phyloP scores from a whole-genome alignment of 768 basidiomycete species.

The Suillus spraguei region DNA sequence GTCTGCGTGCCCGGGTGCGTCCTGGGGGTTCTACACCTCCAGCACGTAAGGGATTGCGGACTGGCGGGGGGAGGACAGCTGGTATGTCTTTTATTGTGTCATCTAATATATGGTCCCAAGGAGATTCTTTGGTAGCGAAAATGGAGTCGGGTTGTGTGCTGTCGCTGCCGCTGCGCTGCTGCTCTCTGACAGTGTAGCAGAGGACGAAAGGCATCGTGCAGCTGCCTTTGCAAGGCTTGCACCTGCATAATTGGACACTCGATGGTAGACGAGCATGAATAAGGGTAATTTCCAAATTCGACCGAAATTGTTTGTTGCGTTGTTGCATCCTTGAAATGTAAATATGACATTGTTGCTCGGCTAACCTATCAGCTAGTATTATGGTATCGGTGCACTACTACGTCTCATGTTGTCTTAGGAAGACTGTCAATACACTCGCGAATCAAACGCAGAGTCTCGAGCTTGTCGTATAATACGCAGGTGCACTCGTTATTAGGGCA shows the following conservation, averaged over 20 bases:
- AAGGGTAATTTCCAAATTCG: not conserved
- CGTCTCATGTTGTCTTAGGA: slow-evolving; percentile 38
- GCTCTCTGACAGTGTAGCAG: not conserved
- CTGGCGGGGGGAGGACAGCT: slow-evolving; percentile 25
- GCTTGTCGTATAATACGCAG: slow-evolving; percentile 57
- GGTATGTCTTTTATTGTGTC: slow-evolving; percentile 38
- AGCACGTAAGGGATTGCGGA: slow-evolving; percentile 19
- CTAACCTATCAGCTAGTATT: not conserved
- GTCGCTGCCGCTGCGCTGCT: slow-evolving; percentile 1
- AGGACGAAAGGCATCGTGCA: slow-evolving; percentile 7
- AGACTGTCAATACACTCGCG: slow-evolving; percentile 55
- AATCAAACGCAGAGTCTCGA: slow-evolving; percentile 55
- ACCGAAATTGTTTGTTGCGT: not conserved
- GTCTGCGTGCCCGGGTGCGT: slow-evolving; percentile 37
- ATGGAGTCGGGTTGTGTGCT: slow-evolving; percentile 28
- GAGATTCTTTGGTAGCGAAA: slow-evolving; percentile 37
- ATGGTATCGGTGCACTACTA: not conserved
- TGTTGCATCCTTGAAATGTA: not conserved
- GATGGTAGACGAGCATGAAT: slow-evolving; percentile 25
- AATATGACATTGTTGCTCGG: not conserved
- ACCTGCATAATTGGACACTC: slow-evolving; percentile 12
- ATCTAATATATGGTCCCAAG: slow-evolving; percentile 59
- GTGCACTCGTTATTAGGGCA: slow-evolving; percentile 49
- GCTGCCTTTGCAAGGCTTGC: slow-evolving; percentile 10
- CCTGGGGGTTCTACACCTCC: not conserved